Base-by-base conservation (phyloP, 2,329 filamentous ascomycete species). In the Ophiostoma fasciatum region DNA sequence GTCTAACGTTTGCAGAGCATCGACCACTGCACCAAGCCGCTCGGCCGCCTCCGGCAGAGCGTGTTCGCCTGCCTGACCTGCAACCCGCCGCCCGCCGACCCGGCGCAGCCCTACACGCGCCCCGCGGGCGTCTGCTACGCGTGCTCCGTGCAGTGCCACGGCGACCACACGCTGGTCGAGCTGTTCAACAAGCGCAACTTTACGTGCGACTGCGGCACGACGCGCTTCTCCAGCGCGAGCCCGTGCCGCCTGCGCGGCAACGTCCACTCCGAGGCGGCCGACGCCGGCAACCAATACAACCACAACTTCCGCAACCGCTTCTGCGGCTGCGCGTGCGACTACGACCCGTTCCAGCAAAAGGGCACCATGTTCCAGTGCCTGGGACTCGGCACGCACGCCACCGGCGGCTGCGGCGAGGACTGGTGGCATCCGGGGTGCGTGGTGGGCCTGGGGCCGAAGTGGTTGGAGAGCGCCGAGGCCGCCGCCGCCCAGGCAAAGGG, bases 341-440 rank as follows among this genome's bases (percentile, higher is more conserved):
- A 98, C 52, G 81, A 94, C 52, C 75, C 88, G 0, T 72, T 88
- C 32, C 68, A 82, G 52, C 85, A 98, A 54, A 92, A 88, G 48
- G 88, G 88, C 0, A 96, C 87, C 27, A 98, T 98, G 90, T 98
- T 92, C 48, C 90, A 98, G 56, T 98, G 90, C 52, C 57, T 96
- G 3, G 88, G 88, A 0, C 62, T 96, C 1, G 85, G 84, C 1
- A 79, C 74, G 0, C 66, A 71, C 11, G 80, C 88, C 46, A 77
- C 78, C 1, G 87, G 87, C 13, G 88, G 87, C 5, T 96, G 88
- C 57, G 88, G 88, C 11, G 88, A 96, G 59, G 88, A 96, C 52
- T 96, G 88, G 88, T 96, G 84, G 68, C 88, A 96, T 59, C 84
- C 88, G 1, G 85, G 90, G 43, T 96, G 88, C 52, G 62, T 96